Percentiles rank a stretch among this genome's conserved stretches.
Evolutionary conservation across 257 asterid species (phyloP).

Genomic region (Striga asiatica): DNA sequence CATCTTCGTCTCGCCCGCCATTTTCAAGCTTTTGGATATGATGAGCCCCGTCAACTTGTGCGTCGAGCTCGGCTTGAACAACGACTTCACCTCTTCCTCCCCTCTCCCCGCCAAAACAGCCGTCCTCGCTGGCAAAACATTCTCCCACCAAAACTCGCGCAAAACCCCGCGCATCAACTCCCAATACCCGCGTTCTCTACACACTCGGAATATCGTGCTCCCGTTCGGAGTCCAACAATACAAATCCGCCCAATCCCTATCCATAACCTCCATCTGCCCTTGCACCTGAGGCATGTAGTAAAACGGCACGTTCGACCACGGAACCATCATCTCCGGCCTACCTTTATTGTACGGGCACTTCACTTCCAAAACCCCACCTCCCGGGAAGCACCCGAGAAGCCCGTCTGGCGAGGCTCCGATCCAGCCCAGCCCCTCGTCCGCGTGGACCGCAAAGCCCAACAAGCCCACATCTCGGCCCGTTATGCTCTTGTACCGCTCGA

Average conservation of each 20-base stretch:
- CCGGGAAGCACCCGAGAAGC: constrained; percentile 47
- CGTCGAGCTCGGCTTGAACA: constrained; percentile 52
- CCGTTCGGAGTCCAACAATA: constrained; percentile 96
- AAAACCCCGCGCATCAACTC: constrained; percentile 51
- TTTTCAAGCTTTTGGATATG: constrained; percentile 57
- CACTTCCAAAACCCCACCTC: constrained; percentile 85
- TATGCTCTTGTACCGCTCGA: constrained; percentile 77
- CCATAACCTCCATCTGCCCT: constrained; percentile 97
- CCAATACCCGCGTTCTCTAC: constrained; percentile 69
- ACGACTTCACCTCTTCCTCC: constrained; percentile 55
- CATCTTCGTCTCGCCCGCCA: constrained; percentile 67
- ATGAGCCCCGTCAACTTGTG: constrained; percentile 67
- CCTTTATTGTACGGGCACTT: constrained; percentile 95
- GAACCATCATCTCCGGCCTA: constrained; percentile 67
- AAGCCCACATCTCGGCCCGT: constrained; percentile 72
- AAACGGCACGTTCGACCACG: constrained; percentile 72
- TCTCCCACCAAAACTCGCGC: constrained; percentile 95
- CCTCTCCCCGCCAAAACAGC: constrained; percentile 45
- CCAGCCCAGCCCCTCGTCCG: constrained; percentile 60
- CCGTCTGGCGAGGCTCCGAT: constrained; percentile 98
- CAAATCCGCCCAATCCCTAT: constrained; percentile 82
- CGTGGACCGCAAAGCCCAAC: constrained; percentile 65
- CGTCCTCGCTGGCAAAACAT: constrained; percentile 81
- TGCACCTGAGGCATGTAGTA: constrained; percentile 98
- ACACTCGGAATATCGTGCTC: constrained; percentile 67